Conservation (phyloP, 129 eudicot genomes). For the Calendula officinalis region DNA sequence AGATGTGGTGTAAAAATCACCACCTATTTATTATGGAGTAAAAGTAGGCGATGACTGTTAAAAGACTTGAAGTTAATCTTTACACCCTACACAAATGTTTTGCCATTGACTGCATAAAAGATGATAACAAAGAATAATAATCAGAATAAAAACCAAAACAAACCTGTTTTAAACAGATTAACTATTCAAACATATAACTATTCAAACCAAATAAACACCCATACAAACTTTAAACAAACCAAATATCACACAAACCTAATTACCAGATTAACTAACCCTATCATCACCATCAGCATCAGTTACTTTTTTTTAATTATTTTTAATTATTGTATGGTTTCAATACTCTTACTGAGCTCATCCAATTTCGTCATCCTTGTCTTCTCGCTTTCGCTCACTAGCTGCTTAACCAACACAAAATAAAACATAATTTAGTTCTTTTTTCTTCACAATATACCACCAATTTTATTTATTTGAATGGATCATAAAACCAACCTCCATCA, state of each 20-base stretch:
- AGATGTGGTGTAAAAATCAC: no score
- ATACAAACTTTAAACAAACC: constrained; percentile 52
- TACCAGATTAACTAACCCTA: constrained; percentile 25
- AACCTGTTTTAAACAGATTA: constrained; percentile 55
- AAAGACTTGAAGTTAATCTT: no score
- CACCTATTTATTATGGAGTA: no score
- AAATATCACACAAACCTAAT: constrained; percentile 59
- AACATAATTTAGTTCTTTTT: not conserved
- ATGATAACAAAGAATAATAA: constrained; percentile 14
- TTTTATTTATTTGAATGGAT: not conserved
- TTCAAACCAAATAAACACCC: constrained; percentile 31
- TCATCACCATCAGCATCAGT: constrained; percentile 16
- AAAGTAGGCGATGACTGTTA: no score
- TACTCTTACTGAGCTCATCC: constrained; percentile 93
- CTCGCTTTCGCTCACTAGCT: constrained; percentile 94
- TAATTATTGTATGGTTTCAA: constrained; percentile 56
- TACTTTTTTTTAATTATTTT: not conserved
- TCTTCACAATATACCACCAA: not conserved
- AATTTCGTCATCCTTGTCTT: constrained; percentile 85
- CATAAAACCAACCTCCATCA: constrained; percentile 75
- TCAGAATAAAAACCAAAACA: constrained; percentile 28
- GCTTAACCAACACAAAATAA: constrained; percentile 38
- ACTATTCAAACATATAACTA: constrained; percentile 33
- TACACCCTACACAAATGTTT: not conserved
- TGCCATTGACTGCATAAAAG: constrained; percentile 7